Conservation (phyloP, 371 early-diverging fungal species). For the Mortierella sp. region DNA sequence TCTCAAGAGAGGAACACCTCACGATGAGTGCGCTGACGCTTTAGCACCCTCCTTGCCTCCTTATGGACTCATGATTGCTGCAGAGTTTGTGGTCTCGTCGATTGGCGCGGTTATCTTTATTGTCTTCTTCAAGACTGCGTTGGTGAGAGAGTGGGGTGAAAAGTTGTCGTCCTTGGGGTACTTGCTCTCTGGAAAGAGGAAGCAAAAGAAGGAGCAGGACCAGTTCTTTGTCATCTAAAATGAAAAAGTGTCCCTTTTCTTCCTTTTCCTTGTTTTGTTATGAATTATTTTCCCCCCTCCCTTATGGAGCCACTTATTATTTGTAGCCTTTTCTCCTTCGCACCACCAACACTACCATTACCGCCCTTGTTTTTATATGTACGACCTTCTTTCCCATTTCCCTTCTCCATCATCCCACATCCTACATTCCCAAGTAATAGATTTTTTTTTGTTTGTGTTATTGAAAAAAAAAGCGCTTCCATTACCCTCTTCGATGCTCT, state of each 20-base stretch:
- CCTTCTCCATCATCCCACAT: background rate
- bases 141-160: conserved; percentile 72
- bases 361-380: conserved; percentile 5
- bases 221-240: conserved; percentile 70
- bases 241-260: too few species aligned
- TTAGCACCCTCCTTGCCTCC: conserved; percentile 62
- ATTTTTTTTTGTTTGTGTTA: background rate
- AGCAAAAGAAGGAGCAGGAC: conserved; percentile 65
- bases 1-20: conserved; percentile 57
- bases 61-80: conserved; percentile 69
- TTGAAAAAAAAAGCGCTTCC: background rate
- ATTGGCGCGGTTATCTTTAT: conserved; percentile 72
- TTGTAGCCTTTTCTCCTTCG: background rate
- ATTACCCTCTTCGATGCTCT: background rate
- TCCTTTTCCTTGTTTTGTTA: background rate
- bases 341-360: background rate
- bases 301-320: conserved; percentile 5
- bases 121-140: conserved; percentile 72
- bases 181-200: conserved; percentile 53
- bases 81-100: conserved; percentile 69
- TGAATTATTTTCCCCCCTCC: too few species aligned
- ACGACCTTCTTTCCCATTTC: background rate
- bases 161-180: conserved; percentile 60
- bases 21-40: conserved; percentile 57
- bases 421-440: background rate